Base-by-base conservation (phyloP, 345 rosid genomes). In the Melaleuca quinquenervia region DNA sequence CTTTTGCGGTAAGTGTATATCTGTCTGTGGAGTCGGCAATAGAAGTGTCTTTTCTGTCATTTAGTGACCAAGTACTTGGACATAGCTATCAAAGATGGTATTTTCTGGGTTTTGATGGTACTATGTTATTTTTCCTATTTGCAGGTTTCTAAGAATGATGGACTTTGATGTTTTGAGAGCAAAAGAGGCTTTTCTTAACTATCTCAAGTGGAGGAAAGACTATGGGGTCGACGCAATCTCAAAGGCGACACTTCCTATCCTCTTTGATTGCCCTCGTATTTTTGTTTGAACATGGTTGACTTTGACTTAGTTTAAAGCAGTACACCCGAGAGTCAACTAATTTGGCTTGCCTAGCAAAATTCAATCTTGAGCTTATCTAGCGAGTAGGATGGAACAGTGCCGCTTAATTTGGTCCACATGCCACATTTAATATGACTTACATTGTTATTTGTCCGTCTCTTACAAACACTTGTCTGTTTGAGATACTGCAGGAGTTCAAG, bases 71-170 rank as follows among this genome's bases (percentile, higher is more conserved):
- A 29, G 16, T n/a, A 51, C 64, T n/a, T 58, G 0, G 70, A 58
- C 13, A n/a, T 1, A 58, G 70, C 36, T n/a, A 58, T 58, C n/a
- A n/a, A 58, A 58, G 70, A 58, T 58, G 70, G 70, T n/a, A 58
- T 82, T 52, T 13, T 56, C 60, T 14, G 55, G 85, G 56, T 62
- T 76, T 82, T 58, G 12, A 58, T 27, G 20, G 45, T 84, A 70
- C 53, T 18, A 16, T 18, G 27, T 56, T 51, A 15, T 20, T 83
- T 27, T 76, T 49, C 51, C 14, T 83, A 83, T 45, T 56, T 48
- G 49, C 85, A 94, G 93, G 76, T 94, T 94, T 86, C 88, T 94
- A 7, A 87, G 92, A 76, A 90, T 89, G 94, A 93, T 91, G 85
- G 91, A 91, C 85, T 94, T 93, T 83, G 94, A 94, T 89, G 16